Base-by-base conservation (phyloP, 2,329 filamentous ascomycete species). In the Pseudocercospora fijiensis region DNA sequence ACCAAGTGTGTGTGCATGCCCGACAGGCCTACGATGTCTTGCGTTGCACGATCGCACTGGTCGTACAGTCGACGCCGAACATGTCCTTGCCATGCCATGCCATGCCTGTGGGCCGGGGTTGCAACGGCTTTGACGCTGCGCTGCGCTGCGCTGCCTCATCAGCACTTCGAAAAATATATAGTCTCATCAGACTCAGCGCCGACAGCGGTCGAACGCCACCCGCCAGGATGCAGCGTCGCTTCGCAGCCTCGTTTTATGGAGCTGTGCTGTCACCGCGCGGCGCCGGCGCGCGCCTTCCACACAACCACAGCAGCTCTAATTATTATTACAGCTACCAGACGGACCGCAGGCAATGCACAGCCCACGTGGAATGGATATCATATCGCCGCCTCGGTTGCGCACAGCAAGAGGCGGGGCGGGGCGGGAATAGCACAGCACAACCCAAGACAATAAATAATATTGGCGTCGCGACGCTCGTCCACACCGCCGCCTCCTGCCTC, bases 91-190 rank as follows among this genome's bases (percentile, higher is more conserved):
- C n/a, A n/a, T n/a, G n/a, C n/a, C n/a, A 33, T 57, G 41, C 53
- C 53, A 57, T 57, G 55, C 55, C 55, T 43, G 37, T 27, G 55
- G 55, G 18, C 55, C 26, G 55, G 55, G 55, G 37, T 57, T 26
- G 20, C 30, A 9, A 22, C 26, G 55, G 28, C 55, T 57, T 43
- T 27, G 55, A 52, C 43, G 43, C 43, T 47, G n/a, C n/a, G n/a
- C n/a, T n/a, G n/a, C n/a, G n/a, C n/a, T n/a, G n/a, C n/a, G n/a
- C n/a, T n/a, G n/a, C n/a, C n/a, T n/a, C n/a, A n/a, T 47, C 43
- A 47, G 43, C 43, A 47, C 4, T 47, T 47, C 43, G 43, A 47
- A 47, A 47, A 47, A 22, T 57, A 30, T 57, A 30, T n/a, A n/a
- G n/a, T n/a, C n/a, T n/a, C n/a, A n/a, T n/a, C n/a, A n/a, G n/a